Percentiles rank a stretch among this genome's conserved stretches.
Evolutionary conservation across 768 basidiomycete species (phyloP).

Genomic region (Lentinula boryana): DNA sequence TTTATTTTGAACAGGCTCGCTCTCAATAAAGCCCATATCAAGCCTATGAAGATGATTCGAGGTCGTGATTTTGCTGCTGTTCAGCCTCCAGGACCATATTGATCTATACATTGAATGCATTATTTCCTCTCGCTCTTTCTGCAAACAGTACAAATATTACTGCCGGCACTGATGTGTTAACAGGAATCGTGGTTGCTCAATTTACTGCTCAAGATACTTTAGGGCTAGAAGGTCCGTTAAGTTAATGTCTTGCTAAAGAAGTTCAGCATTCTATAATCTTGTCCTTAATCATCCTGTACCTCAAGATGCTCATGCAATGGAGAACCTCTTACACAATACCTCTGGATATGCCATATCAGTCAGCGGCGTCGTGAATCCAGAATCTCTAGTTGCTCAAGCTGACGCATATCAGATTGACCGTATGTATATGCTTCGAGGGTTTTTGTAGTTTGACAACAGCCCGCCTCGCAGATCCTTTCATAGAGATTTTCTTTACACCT

Average conservation of each 20-base stretch:
- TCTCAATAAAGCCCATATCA: no score
- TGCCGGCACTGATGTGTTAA: not conserved
- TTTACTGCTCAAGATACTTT: slow-evolving; percentile 8
- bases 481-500: slow-evolving; percentile 10
- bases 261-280: no score
- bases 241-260: not conserved
- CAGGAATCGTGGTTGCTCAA: slow-evolving; percentile 9
- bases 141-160: slow-evolving; percentile 9
- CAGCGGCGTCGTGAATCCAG: slow-evolving; percentile 8
- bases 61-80: no score
- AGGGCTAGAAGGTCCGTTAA: slow-evolving; percentile 8
- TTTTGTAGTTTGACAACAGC: not conserved
- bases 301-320: not conserved
- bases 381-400: slow-evolving; percentile 8
- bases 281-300: not conserved
- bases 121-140: slow-evolving; percentile 8
- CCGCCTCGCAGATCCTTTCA: slow-evolving; percentile 6
- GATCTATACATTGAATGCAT: slow-evolving; percentile 10
- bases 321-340: not conserved
- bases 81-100: slow-evolving; percentile 12
- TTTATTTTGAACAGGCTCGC: no score
- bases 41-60: no score
- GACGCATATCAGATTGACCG: slow-evolving; percentile 12
- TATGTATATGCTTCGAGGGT: not conserved
- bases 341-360: slow-evolving; percentile 10